Evolutionary conservation across 2,329 filamentous ascomycete species (phyloP).

Genomic region (Fusarium pseudograminearum): DNA sequence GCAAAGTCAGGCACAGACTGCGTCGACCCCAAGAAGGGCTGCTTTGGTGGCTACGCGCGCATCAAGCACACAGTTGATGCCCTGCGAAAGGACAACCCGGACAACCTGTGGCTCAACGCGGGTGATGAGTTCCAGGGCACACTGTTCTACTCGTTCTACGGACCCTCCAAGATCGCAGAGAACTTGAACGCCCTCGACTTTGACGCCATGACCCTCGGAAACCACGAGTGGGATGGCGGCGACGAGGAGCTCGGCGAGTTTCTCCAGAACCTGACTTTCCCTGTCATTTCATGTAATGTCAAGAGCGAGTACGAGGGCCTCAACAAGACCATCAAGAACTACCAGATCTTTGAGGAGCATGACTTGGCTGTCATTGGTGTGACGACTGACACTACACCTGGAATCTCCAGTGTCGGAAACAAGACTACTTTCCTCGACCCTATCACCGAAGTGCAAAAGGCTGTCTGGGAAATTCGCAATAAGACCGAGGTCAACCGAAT

Average conservation of each 20-base stretch:
- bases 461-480: conserved; percentile 70
- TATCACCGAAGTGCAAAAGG: conserved; percentile 68
- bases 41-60: conserved; percentile 73
- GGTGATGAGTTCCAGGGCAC: conserved; percentile 79
- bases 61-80: conserved; percentile 71
- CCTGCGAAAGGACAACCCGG: conserved; percentile 67
- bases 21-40: conserved; percentile 65
- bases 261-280: conserved; percentile 72
- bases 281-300: conserved; percentile 73
- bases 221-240: conserved; percentile 75
- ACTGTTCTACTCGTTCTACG: conserved; percentile 75
- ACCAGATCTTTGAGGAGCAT: conserved; percentile 72
- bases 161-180: conserved; percentile 75
- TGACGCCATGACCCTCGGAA: conserved; percentile 75
- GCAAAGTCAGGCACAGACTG: conserved; percentile 72
- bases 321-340: conserved; percentile 73
- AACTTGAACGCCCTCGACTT: conserved; percentile 74
- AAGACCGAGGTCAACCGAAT: conserved; percentile 74
- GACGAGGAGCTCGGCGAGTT: conserved; percentile 73
- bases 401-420: conserved; percentile 69
- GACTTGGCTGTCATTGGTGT: conserved; percentile 73
- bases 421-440: conserved; percentile 70
- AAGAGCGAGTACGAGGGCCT: conserved; percentile 69
- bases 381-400: conserved; percentile 69
- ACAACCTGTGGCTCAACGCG: conserved; percentile 72